These are phyloP conservation scores for Triticum turgidum DNA, from an alignment of 176 grass and related monocot species.

Conservation along the genomic window DNA sequence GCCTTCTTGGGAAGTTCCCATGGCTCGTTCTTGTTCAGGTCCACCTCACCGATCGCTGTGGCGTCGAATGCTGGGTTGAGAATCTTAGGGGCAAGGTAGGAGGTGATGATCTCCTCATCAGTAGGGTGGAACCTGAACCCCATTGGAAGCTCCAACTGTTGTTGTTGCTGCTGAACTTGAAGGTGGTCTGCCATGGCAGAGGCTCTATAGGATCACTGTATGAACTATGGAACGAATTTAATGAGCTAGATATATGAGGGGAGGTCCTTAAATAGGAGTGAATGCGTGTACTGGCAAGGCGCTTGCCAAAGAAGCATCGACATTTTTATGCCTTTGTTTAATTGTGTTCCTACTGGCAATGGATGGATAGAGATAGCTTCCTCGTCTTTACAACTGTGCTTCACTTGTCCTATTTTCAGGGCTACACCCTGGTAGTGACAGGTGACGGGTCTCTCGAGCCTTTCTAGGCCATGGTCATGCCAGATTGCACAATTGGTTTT, in stretches of 20 bases:
- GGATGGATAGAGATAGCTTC: neutral
- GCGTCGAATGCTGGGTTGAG: conserved; percentile 27
- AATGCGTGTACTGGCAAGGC: neutral
- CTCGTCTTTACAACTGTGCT: neutral
- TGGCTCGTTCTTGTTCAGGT: conserved; percentile 66
- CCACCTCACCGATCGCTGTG: conserved; percentile 44
- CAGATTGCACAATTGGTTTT: neutral
- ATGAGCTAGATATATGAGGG: neutral
- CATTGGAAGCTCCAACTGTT: conserved; percentile 29
- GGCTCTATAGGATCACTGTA: neutral
- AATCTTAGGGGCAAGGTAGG: conserved; percentile 59
- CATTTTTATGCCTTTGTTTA: too few relatives aligned
- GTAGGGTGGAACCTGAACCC: conserved; percentile 68
- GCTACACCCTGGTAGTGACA: neutral
- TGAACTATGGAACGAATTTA: neutral
- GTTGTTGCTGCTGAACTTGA: neutral
- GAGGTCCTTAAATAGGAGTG: neutral
- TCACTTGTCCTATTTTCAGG: neutral
- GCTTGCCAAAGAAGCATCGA: neutral
- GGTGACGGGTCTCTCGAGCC: neutral
- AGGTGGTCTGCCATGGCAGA: conserved; percentile 31
- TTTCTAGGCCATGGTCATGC: neutral
- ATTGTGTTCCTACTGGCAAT: neutral
- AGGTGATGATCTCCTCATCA: conserved; percentile 64
- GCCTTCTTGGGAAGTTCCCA: conserved; percentile 67